phyloP scores from a whole-genome alignment of 2,329 filamentous ascomycete species.

The Fusarium sp. region DNA sequence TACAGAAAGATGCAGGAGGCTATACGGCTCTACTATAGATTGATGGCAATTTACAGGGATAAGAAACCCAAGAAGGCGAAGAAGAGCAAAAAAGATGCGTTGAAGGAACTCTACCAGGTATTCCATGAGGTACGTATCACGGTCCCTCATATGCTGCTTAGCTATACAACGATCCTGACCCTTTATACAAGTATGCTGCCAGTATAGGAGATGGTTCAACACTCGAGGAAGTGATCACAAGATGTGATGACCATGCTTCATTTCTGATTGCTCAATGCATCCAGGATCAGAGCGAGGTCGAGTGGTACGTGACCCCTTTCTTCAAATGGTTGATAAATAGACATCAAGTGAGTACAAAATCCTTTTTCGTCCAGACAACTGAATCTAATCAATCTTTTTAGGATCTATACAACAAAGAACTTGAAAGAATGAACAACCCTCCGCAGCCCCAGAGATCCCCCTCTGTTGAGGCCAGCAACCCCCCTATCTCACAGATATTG shows the following conservation, averaged over 20 bases:
- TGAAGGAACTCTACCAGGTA: slow-evolving; percentile 43
- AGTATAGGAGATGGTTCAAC: slow-evolving; percentile 62
- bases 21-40: slow-evolving; percentile 69
- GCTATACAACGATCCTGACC: background rate
- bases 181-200: slow-evolving; percentile 56
- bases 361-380: background rate
- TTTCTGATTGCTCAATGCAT: slow-evolving; percentile 64
- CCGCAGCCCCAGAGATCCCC: slow-evolving; percentile 27
- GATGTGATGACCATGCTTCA: slow-evolving; percentile 58
- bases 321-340: slow-evolving; percentile 57
- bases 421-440: slow-evolving; percentile 34
- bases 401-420: slow-evolving; percentile 40
- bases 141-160: background rate
- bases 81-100: slow-evolving; percentile 43
- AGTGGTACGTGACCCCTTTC: slow-evolving; percentile 59
- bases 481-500: slow-evolving; percentile 6
- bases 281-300: slow-evolving; percentile 47
- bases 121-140: slow-evolving; percentile 46
- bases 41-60: slow-evolving; percentile 64
- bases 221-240: slow-evolving; percentile 57
- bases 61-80: slow-evolving; percentile 45
- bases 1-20: slow-evolving; percentile 70
- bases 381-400: slow-evolving; percentile 20
- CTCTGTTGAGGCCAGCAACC: slow-evolving; percentile 18
- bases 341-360: slow-evolving; percentile 49